Conservation (phyloP, 2,329 filamentous ascomycete genomes). For the Fusarium drepaniforme region DNA sequence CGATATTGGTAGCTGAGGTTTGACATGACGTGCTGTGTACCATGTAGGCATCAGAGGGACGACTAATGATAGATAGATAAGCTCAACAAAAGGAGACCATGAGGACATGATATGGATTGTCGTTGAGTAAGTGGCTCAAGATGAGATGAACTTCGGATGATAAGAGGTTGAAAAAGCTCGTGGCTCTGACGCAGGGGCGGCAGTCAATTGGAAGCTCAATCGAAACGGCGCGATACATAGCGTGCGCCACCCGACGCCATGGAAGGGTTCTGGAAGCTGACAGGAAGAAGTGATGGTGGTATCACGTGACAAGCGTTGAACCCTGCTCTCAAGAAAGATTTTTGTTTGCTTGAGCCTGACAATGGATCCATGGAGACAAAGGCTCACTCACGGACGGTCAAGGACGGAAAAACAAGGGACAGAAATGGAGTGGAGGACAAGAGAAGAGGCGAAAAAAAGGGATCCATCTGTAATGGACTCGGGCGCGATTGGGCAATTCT, state of each 20-base stretch:
- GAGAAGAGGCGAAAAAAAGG: conserved; percentile 6
- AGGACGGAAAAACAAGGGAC: conserved; percentile 2
- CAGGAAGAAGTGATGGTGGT: not conserved
- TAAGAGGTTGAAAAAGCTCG: not conserved
- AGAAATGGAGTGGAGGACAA: not conserved
- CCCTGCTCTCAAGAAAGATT: not conserved
- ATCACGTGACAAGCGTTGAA: conserved; percentile 23
- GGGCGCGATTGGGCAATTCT: conserved; percentile 23
- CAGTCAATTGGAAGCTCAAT: not conserved
- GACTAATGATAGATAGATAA: not conserved
- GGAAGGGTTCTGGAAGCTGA: conserved; percentile 28
- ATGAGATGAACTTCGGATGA: not conserved
- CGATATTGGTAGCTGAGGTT: not conserved
- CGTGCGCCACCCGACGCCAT: conserved; percentile 13
- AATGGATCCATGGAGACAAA: not conserved
- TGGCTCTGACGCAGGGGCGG: not conserved
- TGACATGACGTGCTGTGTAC: not conserved
- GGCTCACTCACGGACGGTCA: not conserved
- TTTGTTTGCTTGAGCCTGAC: conserved; percentile 14
- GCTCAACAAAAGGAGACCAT: not conserved
- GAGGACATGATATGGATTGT: not conserved
- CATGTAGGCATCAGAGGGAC: not conserved
- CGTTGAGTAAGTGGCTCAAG: not conserved
- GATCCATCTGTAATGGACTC: conserved; percentile 7
- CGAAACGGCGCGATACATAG: not conserved